A percentile compares a stretch with the other conserved stretches of the same genome.
Evolutionary conservation across 192 early-diverging fungal species (phyloP).

Genomic region (Podila horticola): DNA sequence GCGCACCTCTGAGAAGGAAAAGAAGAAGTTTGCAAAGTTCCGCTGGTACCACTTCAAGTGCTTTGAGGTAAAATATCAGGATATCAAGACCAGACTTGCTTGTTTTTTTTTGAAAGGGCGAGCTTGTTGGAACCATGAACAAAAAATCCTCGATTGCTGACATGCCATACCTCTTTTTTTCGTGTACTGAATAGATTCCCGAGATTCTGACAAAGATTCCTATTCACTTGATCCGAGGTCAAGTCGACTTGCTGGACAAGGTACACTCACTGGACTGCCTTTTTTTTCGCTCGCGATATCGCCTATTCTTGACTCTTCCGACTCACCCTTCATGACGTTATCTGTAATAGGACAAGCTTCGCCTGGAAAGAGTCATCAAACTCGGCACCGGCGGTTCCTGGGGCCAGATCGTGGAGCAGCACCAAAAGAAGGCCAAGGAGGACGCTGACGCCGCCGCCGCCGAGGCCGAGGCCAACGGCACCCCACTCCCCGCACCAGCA

Average conservation of each 20-base stretch:
- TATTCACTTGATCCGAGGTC: conserved; percentile 58
- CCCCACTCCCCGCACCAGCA: conserved; percentile 10
- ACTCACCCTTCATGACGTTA: neutral
- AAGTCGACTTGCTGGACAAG: conserved; percentile 53
- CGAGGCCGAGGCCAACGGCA: conserved; percentile 40
- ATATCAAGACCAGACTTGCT: neutral
- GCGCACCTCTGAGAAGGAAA: conserved; percentile 57
- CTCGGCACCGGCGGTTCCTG: conserved; percentile 49
- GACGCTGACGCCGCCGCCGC: conserved; percentile 38
- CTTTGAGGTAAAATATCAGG: conserved; percentile 42
- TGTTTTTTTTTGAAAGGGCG: too few species aligned
- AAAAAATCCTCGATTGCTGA: too few species aligned
- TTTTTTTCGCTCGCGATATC: too few species aligned
- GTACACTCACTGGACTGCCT: conserved; percentile 8
- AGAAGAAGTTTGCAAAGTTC: conserved; percentile 61
- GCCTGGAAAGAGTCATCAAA: conserved; percentile 54
- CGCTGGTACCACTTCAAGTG: conserved; percentile 65
- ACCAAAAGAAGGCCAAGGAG: conserved; percentile 51
- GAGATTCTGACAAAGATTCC: conserved; percentile 57
- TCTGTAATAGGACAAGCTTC: conserved; percentile 48
- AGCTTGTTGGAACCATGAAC: neutral
- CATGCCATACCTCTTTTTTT: neutral
- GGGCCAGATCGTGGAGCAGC: conserved; percentile 47
- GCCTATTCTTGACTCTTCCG: neutral
- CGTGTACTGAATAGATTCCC: conserved; percentile 42